phyloP scores from a whole-genome alignment of 2,329 filamentous ascomycete genomes.

The Microdochium bolleyi region DNA sequence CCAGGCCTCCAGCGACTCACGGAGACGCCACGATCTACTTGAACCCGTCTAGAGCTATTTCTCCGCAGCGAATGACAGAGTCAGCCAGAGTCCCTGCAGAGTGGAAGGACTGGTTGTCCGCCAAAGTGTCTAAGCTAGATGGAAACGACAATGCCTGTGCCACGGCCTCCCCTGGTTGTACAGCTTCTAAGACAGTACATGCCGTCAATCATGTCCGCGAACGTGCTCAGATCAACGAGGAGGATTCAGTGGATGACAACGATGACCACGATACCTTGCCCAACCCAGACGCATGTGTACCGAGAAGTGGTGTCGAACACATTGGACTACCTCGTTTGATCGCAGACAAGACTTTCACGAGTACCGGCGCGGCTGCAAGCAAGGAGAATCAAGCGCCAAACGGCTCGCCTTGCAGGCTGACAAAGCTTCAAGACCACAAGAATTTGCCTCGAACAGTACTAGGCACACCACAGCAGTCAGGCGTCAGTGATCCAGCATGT shows the following conservation, averaged over 20 bases:
- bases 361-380: background rate
- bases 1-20: background rate
- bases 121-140: constrained; percentile 23
- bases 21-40: constrained; percentile 8
- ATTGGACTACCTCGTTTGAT: constrained; percentile 6
- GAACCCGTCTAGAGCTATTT: constrained; percentile 18
- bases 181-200: constrained; percentile 13
- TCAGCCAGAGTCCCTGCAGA: constrained; percentile 8
- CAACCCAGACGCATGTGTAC: constrained; percentile 5
- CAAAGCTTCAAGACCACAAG: background rate
- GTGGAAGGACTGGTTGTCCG: constrained; percentile 31
- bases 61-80: constrained; percentile 1
- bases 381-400: background rate
- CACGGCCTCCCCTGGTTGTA: constrained; percentile 11
- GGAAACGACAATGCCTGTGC: constrained; percentile 10
- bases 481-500: background rate
- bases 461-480: background rate
- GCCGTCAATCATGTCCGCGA: constrained; percentile 25
- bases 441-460: background rate
- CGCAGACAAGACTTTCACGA: background rate
- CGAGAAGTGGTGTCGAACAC: constrained; percentile 8
- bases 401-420: background rate
- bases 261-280: constrained; percentile 5
- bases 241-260: constrained; percentile 13
- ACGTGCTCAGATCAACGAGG: constrained; percentile 23